Percentiles rank a stretch among this genome's conserved stretches.
phyloP scores from a whole-genome alignment of 768 basidiomycete species.

The Tricholomella constricta region DNA sequence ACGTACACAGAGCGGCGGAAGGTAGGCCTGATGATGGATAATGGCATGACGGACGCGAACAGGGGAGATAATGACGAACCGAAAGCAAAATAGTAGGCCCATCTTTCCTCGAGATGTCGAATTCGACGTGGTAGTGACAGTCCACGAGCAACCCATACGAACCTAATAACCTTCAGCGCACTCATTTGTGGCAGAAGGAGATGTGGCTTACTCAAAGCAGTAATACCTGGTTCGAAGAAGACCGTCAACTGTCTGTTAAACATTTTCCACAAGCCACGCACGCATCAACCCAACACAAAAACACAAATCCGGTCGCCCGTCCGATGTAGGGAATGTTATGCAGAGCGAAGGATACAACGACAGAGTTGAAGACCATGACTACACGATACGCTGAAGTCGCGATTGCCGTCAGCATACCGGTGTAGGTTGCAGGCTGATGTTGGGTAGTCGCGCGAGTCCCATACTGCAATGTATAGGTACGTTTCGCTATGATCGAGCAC shows the following conservation, averaged over 20 bases:
- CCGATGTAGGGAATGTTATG: conserved; percentile 68
- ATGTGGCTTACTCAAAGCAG: conserved; percentile 73
- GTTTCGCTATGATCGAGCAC: conserved; percentile 75
- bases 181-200: neutral
- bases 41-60: neutral
- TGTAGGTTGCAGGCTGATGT: conserved; percentile 53
- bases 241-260: neutral
- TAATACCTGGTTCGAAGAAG: conserved; percentile 62
- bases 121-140: conserved; percentile 68
- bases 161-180: conserved; percentile 44
- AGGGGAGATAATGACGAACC: conserved; percentile 41
- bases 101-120: conserved; percentile 80
- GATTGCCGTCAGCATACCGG: conserved; percentile 69
- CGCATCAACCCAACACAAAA: conserved; percentile 87
- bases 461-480: conserved; percentile 71
- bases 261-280: conserved; percentile 43
- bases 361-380: conserved; percentile 80
- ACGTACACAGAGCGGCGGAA: conserved; percentile 69
- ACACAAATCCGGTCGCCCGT: conserved; percentile 59
- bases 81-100: conserved; percentile 88
- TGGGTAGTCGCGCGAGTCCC: conserved; percentile 58
- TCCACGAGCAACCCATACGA: conserved; percentile 77
- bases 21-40: conserved; percentile 55
- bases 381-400: conserved; percentile 81
- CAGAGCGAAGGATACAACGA: conserved; percentile 67